Conservation (phyloP, 441 rosid genomes). For the Aquilaria agallochum region DNA sequence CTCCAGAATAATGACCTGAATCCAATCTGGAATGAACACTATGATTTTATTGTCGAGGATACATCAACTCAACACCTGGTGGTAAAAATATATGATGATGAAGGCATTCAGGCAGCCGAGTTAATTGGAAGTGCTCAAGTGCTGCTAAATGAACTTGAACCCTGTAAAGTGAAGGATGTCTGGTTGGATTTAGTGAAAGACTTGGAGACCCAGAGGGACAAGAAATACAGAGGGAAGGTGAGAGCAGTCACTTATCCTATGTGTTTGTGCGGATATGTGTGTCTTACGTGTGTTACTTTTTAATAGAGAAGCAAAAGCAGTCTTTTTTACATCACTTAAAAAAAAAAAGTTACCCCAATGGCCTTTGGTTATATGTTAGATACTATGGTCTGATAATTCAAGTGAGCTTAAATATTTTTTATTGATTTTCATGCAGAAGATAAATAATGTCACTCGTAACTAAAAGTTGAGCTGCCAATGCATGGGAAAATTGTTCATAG, state of each 20-base stretch:
- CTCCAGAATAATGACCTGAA: slow-evolving; percentile 85
- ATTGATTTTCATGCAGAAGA: no score
- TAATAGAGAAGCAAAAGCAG: no score
- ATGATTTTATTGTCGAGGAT: slow-evolving; percentile 86
- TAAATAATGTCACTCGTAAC: no score
- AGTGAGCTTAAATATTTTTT: no score
- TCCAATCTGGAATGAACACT: slow-evolving; percentile 97
- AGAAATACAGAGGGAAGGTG: slow-evolving; percentile 90
- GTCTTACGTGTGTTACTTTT: no score
- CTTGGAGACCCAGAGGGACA: slow-evolving; percentile 92
- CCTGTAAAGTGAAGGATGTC: slow-evolving; percentile 93
- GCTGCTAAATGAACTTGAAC: slow-evolving; percentile 62
- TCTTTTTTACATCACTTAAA: no score
- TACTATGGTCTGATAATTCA: no score
- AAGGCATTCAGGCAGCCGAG: slow-evolving; percentile 89
- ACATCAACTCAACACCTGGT: slow-evolving; percentile 82
- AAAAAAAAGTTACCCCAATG: no score
- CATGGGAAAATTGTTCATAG: no score
- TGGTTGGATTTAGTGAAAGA: slow-evolving; percentile 98
- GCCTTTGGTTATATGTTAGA: no score
- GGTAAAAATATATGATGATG: slow-evolving; percentile 78
- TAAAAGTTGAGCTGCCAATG: no score
- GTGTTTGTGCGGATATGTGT: no score
- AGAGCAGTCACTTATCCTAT: background rate
- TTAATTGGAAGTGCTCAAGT: slow-evolving; percentile 82